Evolutionary conservation across 2,329 filamentous ascomycete genomes (phyloP).

Genomic region (Ceratocystis alfenasii): DNA sequence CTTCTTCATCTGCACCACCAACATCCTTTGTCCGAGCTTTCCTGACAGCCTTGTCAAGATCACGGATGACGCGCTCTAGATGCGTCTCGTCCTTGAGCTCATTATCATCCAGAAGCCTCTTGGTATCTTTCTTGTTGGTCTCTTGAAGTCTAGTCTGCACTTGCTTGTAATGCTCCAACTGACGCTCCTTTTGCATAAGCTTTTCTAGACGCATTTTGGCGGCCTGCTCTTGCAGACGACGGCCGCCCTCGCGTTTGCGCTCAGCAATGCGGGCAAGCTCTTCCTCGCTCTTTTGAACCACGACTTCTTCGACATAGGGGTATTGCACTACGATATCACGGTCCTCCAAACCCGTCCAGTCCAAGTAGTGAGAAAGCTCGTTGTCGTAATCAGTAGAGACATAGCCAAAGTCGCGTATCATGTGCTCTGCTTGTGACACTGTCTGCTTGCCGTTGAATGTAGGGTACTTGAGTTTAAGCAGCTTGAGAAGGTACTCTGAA

Average conservation of each 20-base stretch:
- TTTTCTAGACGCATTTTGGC: slow-evolving; percentile 96
- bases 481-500: slow-evolving; percentile 80
- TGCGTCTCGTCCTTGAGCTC: slow-evolving; percentile 86
- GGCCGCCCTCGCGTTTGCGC: slow-evolving; percentile 85
- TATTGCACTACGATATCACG: slow-evolving; percentile 83
- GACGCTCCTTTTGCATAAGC: slow-evolving; percentile 87
- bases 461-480: slow-evolving; percentile 84
- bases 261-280: slow-evolving; percentile 84
- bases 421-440: slow-evolving; percentile 72
- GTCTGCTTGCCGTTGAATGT: slow-evolving; percentile 78
- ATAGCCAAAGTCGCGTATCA: slow-evolving; percentile 83
- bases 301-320: slow-evolving; percentile 80
- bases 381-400: slow-evolving; percentile 71
- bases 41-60: slow-evolving; percentile 80
- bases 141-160: slow-evolving; percentile 60
- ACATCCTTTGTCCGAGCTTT: slow-evolving; percentile 89
- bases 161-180: slow-evolving; percentile 85
- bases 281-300: slow-evolving; percentile 86
- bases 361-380: slow-evolving; percentile 65
- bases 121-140: slow-evolving; percentile 82
- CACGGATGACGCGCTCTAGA: slow-evolving; percentile 71
- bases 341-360: slow-evolving; percentile 87
- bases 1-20: slow-evolving; percentile 61
- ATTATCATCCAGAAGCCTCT: slow-evolving; percentile 73
- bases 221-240: slow-evolving; percentile 85